phyloP scores from a whole-genome alignment of 2,329 filamentous ascomycete species.

The Calonectria crousiana region DNA sequence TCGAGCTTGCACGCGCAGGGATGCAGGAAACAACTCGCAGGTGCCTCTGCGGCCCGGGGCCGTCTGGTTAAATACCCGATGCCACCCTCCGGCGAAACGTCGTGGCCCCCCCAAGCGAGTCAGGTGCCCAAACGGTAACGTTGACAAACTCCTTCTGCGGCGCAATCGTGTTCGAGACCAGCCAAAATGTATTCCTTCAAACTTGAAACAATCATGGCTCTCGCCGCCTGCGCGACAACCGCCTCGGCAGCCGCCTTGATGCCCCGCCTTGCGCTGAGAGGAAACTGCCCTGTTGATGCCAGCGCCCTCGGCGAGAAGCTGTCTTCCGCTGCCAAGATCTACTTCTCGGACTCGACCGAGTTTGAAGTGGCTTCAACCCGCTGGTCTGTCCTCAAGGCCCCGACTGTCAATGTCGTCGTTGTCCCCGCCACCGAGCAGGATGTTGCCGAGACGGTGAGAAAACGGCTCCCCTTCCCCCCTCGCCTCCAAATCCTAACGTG shows the following conservation, averaged over 20 bases:
- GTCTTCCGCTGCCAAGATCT: slow-evolving; percentile 56
- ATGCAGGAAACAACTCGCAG: background rate
- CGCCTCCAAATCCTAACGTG: no score
- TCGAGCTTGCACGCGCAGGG: background rate
- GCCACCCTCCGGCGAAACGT: background rate
- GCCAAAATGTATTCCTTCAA: slow-evolving; percentile 30
- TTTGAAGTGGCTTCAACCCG: slow-evolving; percentile 55
- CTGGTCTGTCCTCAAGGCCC: slow-evolving; percentile 60
- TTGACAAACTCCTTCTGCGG: background rate
- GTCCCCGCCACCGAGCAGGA: slow-evolving; percentile 61
- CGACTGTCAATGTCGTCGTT: slow-evolving; percentile 59
- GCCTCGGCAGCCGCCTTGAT: slow-evolving; percentile 33
- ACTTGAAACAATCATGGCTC: slow-evolving; percentile 43
- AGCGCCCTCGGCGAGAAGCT: slow-evolving; percentile 46
- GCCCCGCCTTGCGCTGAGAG: slow-evolving; percentile 28
- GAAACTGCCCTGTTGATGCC: slow-evolving; percentile 34
- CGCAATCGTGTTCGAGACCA: background rate
- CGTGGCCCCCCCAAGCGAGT: background rate
- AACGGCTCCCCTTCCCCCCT: background rate
- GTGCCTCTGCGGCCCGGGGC: slow-evolving; percentile 1
- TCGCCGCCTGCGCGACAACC: slow-evolving; percentile 42
- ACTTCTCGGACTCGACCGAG: slow-evolving; percentile 54
- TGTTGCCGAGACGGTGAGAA: slow-evolving; percentile 59
- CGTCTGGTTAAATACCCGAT: slow-evolving; percentile 11
- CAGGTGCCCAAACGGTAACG: slow-evolving; percentile 2